Conservation (phyloP, 2,329 filamentous ascomycete species). For the Aureobasidium vineae region DNA sequence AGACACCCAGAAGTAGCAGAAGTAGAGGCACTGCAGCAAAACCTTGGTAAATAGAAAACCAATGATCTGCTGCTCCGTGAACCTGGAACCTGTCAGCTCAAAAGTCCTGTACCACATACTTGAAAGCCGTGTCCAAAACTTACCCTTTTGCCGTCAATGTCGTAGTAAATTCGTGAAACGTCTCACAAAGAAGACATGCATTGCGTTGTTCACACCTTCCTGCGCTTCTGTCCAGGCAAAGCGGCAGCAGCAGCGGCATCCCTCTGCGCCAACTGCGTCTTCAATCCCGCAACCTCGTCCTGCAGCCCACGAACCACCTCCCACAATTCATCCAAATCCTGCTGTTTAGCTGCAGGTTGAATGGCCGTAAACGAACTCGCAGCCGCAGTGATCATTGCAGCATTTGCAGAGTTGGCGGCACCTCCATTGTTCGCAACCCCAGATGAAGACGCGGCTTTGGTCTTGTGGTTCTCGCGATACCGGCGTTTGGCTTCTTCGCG, state of each 20-base stretch:
- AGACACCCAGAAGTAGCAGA: not conserved
- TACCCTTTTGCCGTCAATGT: not conserved
- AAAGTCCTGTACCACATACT: not conserved
- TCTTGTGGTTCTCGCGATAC: slow-evolving; percentile 23
- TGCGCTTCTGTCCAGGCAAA: slow-evolving; percentile 5
- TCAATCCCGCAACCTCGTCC: not conserved
- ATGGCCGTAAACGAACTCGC: not conserved
- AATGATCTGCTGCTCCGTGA: not conserved
- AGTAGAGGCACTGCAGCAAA: not conserved
- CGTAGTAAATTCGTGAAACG: not conserved
- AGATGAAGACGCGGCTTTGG: not conserved
- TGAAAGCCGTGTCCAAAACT: not conserved
- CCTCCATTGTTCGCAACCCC: not conserved
- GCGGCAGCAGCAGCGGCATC: slow-evolving; percentile 11
- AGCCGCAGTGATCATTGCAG: not conserved
- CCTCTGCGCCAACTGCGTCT: slow-evolving; percentile 11
- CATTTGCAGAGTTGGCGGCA: not conserved
- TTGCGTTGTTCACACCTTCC: not conserved
- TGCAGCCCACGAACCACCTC: slow-evolving; percentile 5
- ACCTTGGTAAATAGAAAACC: not conserved
- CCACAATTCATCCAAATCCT: slow-evolving; percentile 17
- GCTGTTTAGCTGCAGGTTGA: not conserved
- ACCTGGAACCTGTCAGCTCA: not conserved
- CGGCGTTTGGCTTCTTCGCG: slow-evolving; percentile 24
- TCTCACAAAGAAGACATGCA: not conserved